Evolutionary conservation across 768 basidiomycete species (phyloP), one percentile per base, ranked within the genome.

Genomic region (Rhodotorula diobovata): DNA sequence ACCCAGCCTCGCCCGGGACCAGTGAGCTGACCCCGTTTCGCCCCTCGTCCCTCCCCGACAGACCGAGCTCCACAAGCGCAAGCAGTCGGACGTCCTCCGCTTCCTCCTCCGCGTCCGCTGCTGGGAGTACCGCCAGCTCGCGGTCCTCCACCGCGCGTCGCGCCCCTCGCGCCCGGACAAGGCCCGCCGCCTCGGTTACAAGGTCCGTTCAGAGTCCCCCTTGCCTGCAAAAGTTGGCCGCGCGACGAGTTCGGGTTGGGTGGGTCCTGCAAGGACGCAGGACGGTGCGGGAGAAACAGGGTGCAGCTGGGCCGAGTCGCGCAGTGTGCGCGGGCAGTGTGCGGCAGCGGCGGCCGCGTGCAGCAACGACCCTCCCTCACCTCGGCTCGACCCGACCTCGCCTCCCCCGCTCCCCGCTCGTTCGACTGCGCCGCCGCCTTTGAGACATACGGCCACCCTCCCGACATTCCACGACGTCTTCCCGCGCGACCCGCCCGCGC

Each of bases 101-200:
- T 99, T 99, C 85, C 86, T 99, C 76, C 89, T 95, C 80, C 93
- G 96, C 79, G 95, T 99, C 76, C 86, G 95, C 89, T 92, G 68
- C 70, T 71, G 70, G 70, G 70, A 71, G 61, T 71, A 93, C 85
- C 90, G 96, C 76, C 96, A 99, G 82, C 84, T 98, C 79, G 93
- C 96, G 78, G 93, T 99, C 77, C 91, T 97, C 81, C 95, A 98
- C 85, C 90, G 96, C 78, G 95, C 94, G 57, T 93, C 94, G 75
- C 91, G 95, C 72, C 95, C 96, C 58, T 97, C 95, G 58, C 90
- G 96, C 80, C 96, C 96, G 66, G 96, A 99, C 85, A 99, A 97
- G 86, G 96, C 96, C 74, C 90, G 96, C 81, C 89, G 94, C 76
- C 85, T 99, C 73, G 96, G 96, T 60, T 99, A 98, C 88, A 99